Conservation (phyloP, 441 rosid genomes). For the Kokia cookei region DNA sequence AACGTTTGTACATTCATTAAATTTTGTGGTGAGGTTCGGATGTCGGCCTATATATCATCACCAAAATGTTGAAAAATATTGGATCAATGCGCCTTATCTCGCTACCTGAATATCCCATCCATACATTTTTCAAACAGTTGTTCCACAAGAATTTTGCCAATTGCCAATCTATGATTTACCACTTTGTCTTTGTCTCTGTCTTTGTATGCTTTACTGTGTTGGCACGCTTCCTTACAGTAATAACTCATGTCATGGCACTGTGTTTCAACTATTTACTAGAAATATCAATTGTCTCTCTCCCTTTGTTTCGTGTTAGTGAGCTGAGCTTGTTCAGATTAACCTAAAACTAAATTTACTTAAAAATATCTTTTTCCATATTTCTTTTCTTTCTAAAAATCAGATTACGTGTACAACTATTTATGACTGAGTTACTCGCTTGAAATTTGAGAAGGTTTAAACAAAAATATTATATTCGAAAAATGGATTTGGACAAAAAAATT, state of each 20-base stretch:
- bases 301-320: not conserved
- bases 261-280: not conserved
- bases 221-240: not conserved
- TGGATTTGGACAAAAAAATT: too few relatives aligned
- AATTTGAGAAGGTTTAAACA: too few relatives aligned
- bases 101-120: not conserved
- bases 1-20: not conserved
- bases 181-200: not conserved
- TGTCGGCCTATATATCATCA: not conserved
- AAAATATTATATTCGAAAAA: too few relatives aligned
- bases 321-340: not conserved
- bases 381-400: not conserved
- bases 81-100: not conserved
- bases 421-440: too few relatives aligned
- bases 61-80: not conserved
- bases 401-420: not conserved
- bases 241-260: not conserved
- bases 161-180: not conserved
- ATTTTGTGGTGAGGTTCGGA: not conserved
- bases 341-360: not conserved
- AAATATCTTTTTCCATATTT: not conserved
- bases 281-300: not conserved
- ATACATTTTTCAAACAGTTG: not conserved
- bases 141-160: not conserved
- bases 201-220: not conserved